These are phyloP conservation scores for Talaromyces sp. DNA, from an alignment of 2,329 filamentous ascomycete species.

Conservation along the genomic window DNA sequence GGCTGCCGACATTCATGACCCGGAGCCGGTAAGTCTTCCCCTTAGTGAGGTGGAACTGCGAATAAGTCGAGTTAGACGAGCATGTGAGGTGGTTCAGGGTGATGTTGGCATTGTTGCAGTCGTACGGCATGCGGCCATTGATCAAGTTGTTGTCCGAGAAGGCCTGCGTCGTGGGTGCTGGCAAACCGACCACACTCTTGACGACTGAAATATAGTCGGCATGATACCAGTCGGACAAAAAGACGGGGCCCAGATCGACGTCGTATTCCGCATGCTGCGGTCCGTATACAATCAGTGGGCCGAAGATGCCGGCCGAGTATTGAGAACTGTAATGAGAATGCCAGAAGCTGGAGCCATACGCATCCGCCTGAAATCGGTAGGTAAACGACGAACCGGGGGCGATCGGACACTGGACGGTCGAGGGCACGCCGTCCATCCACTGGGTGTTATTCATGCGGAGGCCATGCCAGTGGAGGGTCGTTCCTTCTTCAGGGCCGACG, in stretches of 20 bases:
- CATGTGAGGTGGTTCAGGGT: no score
- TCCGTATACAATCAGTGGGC: no score
- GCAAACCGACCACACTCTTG: no score
- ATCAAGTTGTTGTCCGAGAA: no score
- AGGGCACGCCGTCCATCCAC: constrained; percentile 63
- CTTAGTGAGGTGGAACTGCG: neutral
- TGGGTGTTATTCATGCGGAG: constrained; percentile 28
- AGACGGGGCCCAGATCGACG: neutral
- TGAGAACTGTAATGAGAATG: no score
- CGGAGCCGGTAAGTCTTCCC: neutral
- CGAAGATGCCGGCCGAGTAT: no score
- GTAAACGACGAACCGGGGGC: neutral
- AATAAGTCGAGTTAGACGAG: no score
- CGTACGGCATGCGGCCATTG: no score
- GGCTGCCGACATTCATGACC: neutral
- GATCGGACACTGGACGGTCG: constrained; percentile 65
- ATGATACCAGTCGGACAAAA: neutral
- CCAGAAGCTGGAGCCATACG: no score
- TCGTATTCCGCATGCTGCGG: neutral
- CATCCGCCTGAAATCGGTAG: neutral
- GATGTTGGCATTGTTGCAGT: no score
- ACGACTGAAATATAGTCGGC: no score
- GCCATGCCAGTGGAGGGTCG: constrained; percentile 47
- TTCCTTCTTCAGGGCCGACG: constrained; percentile 26
- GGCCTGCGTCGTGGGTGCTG: no score